phyloP scores from a whole-genome alignment of 176 grass and related monocot genomes.

The sorghum (Sorghum bicolor) region DNA sequence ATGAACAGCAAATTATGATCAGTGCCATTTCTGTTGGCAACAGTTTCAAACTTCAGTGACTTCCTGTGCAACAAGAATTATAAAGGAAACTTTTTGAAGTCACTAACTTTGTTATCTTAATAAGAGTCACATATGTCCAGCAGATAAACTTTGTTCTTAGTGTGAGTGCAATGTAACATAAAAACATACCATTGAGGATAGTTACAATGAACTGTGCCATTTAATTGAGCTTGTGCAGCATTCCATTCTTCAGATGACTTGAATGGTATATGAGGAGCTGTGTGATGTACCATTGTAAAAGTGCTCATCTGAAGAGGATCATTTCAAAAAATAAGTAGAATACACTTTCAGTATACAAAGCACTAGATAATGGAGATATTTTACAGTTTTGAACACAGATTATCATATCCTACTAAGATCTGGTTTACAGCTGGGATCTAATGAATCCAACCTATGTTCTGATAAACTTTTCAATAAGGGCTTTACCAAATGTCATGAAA shows the following conservation, averaged over 20 bases:
- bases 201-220: conserved; percentile 88
- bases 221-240: conserved; percentile 88
- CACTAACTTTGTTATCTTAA: not conserved
- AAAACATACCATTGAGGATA: conserved; percentile 75
- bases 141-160: not conserved
- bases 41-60: not conserved
- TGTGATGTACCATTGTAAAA: conserved; percentile 99
- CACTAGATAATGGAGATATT: conserved; percentile 19
- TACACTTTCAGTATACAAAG: not conserved
- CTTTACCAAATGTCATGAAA: not conserved
- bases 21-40: conserved; percentile 11
- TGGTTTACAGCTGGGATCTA: not conserved
- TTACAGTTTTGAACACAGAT: not conserved
- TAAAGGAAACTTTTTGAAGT: not conserved
- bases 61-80: conserved; percentile 8
- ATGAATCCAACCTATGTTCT: not conserved
- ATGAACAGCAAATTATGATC: not conserved
- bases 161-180: conserved; percentile 8
- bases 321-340: not conserved
- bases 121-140: not conserved
- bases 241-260: conserved; percentile 95
- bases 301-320: conserved; percentile 83
- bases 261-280: conserved; percentile 98
- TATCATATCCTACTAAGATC: not conserved
- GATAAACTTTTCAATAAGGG: not conserved